Evolutionary conservation across 2,329 filamentous ascomycete genomes (phyloP), one percentile per base, ranked within the genome.

Genomic region (Exutisphaerella laricina): DNA sequence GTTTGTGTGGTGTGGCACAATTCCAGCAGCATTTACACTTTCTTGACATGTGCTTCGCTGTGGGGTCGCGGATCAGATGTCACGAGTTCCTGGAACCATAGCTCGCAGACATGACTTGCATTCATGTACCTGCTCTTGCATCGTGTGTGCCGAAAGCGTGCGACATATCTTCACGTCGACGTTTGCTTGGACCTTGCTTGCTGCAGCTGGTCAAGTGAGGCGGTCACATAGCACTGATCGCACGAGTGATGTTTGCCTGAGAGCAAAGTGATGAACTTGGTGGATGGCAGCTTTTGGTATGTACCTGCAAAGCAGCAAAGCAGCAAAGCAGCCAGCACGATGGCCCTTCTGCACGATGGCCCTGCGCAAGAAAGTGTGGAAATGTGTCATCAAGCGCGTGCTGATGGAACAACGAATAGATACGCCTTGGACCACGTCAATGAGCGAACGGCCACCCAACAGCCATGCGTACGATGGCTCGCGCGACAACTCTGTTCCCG

Each of bases 241-340:
- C n/a, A n/a, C n/a, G n/a, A 18, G 30, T 33, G 30, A 33, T 18
- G 30, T 18, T 9, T 8, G 14, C 9, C 16, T 33, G 14, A 33
- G 17, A 18, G 30, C 17, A 31, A 31, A 8, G n/a, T n/a, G n/a
- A n/a, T n/a, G n/a, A n/a, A n/a, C 14, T 35, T n/a, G 41, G 37
- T 52, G 46, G 38, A 52, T 52, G 49, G 49, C 49, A 47, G 49
- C 49, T 36, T 50, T 52, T 43, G 49, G 49, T 52, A 47, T 43
- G 49, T 51, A 8, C 28, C 16, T 31, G 5, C 28, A 10, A 21
- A 3, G 5, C 29, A 8, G 12, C 12, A 26, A 6, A 6, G 6
- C n/a, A 20, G 20, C 12, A 16, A 12, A 12, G 5, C 22, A 17
- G 17, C 16, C 33, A 20, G 3, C 7, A 6, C 30, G 16, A 33